Evolutionary conservation across 306 rosid species (phyloP).

Genomic region (Arachis hypogaea): DNA sequence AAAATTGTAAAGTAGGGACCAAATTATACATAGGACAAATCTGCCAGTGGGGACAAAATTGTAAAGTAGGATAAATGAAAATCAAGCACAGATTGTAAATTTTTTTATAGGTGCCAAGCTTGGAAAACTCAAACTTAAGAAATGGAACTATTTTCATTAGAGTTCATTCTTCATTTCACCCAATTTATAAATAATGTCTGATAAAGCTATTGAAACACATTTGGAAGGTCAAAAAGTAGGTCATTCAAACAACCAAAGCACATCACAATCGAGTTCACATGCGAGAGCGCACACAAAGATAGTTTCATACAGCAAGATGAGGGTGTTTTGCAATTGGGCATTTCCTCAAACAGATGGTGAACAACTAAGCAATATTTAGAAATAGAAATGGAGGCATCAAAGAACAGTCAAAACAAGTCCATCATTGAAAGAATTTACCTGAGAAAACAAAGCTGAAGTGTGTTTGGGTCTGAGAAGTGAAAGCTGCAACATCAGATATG

Average conservation of each 20-base stretch:
- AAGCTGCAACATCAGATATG: neutral
- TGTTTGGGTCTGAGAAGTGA: neutral
- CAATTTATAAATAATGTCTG: too few relatives aligned
- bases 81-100: neutral
- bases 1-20: neutral
- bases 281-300: too few relatives aligned
- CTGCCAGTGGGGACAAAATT: neutral
- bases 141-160: too few relatives aligned
- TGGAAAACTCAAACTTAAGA: slow-evolving; percentile 2
- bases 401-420: neutral
- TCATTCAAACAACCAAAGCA: neutral
- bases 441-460: neutral
- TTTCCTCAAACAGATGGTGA: too few relatives aligned
- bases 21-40: neutral
- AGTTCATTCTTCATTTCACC: too few relatives aligned
- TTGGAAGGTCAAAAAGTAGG: too few relatives aligned
- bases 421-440: neutral
- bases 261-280: neutral
- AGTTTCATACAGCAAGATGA: neutral
- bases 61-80: neutral
- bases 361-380: neutral
- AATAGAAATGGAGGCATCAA: neutral
- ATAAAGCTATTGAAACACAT: too few relatives aligned
- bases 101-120: neutral
- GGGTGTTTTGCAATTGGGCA: neutral